A percentile compares a stretch with the other conserved stretches of the same genome.
These are phyloP conservation scores for Leccinum variicolor DNA, from an alignment of 768 basidiomycete genomes.

Conservation along the genomic window DNA sequence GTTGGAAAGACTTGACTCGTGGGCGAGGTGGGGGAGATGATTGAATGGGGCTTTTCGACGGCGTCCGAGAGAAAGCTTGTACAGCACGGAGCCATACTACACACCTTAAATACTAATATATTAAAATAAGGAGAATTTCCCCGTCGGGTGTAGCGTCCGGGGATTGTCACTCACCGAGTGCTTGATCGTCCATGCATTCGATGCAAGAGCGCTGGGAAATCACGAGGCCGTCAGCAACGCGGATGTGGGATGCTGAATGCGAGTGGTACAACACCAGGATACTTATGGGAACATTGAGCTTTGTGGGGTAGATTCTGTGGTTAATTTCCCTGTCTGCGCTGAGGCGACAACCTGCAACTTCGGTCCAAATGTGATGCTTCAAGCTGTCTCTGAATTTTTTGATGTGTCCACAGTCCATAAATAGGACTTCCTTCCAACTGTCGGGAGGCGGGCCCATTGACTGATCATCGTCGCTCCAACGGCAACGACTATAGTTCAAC, in stretches of 20 bases:
- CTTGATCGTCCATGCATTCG: neutral
- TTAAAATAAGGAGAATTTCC: neutral
- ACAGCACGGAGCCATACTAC: neutral
- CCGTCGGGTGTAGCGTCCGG: neutral
- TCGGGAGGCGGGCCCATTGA: no score
- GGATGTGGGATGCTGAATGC: neutral
- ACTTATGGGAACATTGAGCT: neutral
- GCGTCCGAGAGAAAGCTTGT: neutral
- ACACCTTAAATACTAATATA: neutral
- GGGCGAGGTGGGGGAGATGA: neutral
- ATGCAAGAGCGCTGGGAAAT: neutral
- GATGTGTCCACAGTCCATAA: neutral
- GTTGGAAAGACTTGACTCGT: neutral
- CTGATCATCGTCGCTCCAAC: neutral
- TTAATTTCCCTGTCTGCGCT: neutral
- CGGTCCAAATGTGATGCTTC: neutral
- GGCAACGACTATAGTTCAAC: no score
- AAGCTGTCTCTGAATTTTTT: neutral
- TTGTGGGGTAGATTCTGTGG: neutral
- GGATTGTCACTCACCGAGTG: neutral
- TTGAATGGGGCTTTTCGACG: neutral
- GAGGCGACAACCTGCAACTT: neutral
- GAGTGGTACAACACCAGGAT: neutral
- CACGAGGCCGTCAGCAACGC: neutral
- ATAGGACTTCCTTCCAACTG: neutral